Evolutionary conservation across 108 stramenopile species (phyloP).

Genomic region (Chaetoceros tenuissimus): DNA sequence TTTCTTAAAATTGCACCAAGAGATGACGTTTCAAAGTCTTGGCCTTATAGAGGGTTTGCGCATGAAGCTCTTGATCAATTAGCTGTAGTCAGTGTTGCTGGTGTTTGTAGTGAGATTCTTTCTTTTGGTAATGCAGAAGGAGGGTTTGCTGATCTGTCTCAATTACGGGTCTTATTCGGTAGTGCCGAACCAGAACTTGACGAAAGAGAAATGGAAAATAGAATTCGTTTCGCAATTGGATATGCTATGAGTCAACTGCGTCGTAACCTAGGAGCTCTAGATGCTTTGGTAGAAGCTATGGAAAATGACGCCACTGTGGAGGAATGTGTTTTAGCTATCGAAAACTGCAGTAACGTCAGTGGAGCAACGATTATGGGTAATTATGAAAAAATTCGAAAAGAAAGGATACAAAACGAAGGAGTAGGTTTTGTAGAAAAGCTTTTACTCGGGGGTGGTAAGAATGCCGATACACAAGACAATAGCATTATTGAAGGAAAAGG

Average conservation of each 20-base stretch:
- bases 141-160: conserved; percentile 15
- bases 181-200: conserved; percentile 34
- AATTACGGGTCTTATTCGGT: conserved; percentile 12
- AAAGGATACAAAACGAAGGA: conserved; percentile 31
- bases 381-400: conserved; percentile 47
- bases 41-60: conserved; percentile 79
- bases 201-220: conserved; percentile 66
- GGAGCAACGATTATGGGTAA: conserved; percentile 43
- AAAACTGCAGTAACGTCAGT: conserved; percentile 53
- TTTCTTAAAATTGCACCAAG: conserved; percentile 40
- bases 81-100: conserved; percentile 68
- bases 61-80: conserved; percentile 68
- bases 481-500: conserved; percentile 59
- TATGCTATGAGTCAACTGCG: conserved; percentile 72
- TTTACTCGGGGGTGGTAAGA: conserved; percentile 25
- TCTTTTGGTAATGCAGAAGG: conserved; percentile 57
- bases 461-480: conserved; percentile 54
- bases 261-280: conserved; percentile 65
- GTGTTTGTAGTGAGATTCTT: conserved; percentile 76
- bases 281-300: conserved; percentile 71
- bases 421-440: conserved; percentile 10
- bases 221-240: conserved; percentile 67
- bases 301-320: conserved; percentile 51
- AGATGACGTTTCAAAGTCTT: conserved; percentile 53
- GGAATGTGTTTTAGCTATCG: conserved; percentile 71